Evolutionary conservation across 192 early-diverging fungal genomes (phyloP), one percentile per base, ranked within the genome.

Genomic region (Chytriomyces hyalinus): DNA sequence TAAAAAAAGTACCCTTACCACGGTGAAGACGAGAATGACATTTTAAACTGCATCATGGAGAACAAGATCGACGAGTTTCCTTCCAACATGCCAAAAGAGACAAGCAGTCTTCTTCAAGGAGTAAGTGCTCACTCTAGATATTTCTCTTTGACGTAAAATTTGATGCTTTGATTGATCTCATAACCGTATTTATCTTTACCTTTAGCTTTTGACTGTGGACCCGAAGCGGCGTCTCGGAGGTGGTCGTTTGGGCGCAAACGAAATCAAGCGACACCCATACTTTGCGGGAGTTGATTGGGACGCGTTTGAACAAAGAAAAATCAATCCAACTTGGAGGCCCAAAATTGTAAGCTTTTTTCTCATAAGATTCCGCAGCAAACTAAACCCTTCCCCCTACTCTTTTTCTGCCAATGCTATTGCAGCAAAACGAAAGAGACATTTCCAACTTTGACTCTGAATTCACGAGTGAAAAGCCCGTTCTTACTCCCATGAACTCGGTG

Each of bases 391-490:
- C 36, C 0, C 24, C 47, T 43, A n/a, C n/a, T n/a, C n/a, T 44
- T 28, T 61, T 20, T 20, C 10, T 63, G 63, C 49, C 69, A 9
- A n/a, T 76, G 20, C 10, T 48, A 20, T 57, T 28, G 11, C 67
- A 88, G 86, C 77, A 71, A 6, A 72, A 85, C 49, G 86, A 91
- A 62, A 88, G 89, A 11, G 97, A 99, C 77, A 92, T 93, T 3
- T 97, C 96, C 57, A 99, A 99, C 90, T 99, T 98, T 90, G 96
- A 98, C 78, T 86, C 89, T 6, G 96, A 98, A 86, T 98, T 98
- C 76, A 99, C 97, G 8, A 86, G 89, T 47, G 95, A 98, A 86
- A 83, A 87, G 49, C 93, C 97, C 5, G 92, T 94, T 1, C 82
- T 99, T 60, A 98, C 97, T 4, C 97, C 96, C 1, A 92, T 96